Conservation (phyloP, 352 stramenopile species). For the Thalassiosira livingstoniorum region DNA sequence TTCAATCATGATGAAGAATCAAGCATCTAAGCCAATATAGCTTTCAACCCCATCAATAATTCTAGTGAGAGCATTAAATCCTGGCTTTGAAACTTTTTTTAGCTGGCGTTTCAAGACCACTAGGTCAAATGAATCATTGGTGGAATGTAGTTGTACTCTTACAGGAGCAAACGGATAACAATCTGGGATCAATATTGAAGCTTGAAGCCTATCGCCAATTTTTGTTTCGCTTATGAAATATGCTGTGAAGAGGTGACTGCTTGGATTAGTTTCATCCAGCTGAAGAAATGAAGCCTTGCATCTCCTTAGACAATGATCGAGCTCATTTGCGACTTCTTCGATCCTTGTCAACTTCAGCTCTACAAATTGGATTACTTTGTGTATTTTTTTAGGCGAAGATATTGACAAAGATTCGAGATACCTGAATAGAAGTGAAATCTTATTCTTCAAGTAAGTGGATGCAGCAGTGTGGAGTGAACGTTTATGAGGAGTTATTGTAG, state of each 20-base stretch:
- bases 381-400: constrained; percentile 43
- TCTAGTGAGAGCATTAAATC: constrained; percentile 71
- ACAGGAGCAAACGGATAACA: constrained; percentile 75
- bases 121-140: constrained; percentile 53
- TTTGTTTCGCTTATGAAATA: constrained; percentile 36
- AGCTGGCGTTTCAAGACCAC: constrained; percentile 60
- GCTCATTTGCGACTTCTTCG: constrained; percentile 61
- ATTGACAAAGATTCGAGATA: constrained; percentile 35
- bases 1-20: background rate
- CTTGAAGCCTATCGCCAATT: constrained; percentile 40
- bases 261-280: constrained; percentile 32
- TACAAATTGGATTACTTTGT: constrained; percentile 52
- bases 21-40: background rate
- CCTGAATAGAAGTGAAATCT: constrained; percentile 38
- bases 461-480: constrained; percentile 42
- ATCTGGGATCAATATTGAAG: constrained; percentile 61
- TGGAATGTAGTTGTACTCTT: constrained; percentile 55
- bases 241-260: constrained; percentile 49
- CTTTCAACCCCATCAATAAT: constrained; percentile 36
- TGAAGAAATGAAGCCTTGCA: constrained; percentile 63
- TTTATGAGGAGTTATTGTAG: constrained; percentile 13
- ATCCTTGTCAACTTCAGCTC: constrained; percentile 63
- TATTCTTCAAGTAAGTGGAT: constrained; percentile 38
- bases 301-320: constrained; percentile 53
- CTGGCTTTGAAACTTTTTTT: constrained; percentile 68